Evolutionary conservation across 352 stramenopile species (phyloP).

Genomic region (Globisporangium spiculum): DNA sequence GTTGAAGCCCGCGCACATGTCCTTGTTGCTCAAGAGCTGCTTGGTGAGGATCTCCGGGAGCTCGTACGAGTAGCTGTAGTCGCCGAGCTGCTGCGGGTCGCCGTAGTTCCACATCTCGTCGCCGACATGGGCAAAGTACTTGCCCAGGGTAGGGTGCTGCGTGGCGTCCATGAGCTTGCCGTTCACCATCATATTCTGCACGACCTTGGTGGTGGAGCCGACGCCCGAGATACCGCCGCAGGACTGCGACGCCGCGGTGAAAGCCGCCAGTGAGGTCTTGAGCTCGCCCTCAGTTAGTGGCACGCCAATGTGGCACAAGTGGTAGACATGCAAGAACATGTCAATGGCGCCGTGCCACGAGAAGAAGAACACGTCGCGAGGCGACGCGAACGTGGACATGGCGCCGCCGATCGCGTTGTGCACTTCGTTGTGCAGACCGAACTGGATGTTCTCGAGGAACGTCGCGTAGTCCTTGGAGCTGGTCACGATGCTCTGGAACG

Average conservation of each 20-base stretch:
- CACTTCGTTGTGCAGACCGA: constrained; percentile 62
- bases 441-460: constrained; percentile 59
- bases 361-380: constrained; percentile 65
- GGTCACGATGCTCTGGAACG: constrained; percentile 50
- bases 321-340: constrained; percentile 66
- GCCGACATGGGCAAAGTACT: constrained; percentile 57
- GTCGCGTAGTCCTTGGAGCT: constrained; percentile 48
- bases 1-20: constrained; percentile 57
- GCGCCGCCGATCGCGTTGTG: constrained; percentile 47
- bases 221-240: constrained; percentile 49
- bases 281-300: constrained; percentile 41
- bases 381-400: constrained; percentile 47
- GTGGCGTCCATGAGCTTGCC: constrained; percentile 42
- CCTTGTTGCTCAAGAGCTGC: constrained; percentile 62
- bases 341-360: constrained; percentile 66
- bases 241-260: constrained; percentile 35
- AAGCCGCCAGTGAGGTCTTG: constrained; percentile 34
- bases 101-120: constrained; percentile 59
- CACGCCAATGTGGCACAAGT: constrained; percentile 58
- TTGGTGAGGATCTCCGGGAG: constrained; percentile 52
- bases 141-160: constrained; percentile 53
- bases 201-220: constrained; percentile 31
- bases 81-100: constrained; percentile 52
- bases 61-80: constrained; percentile 75
- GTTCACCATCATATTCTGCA: constrained; percentile 41